Conservation (phyloP, 2,329 filamentous ascomycete genomes). For the Botrytis byssoidea region DNA sequence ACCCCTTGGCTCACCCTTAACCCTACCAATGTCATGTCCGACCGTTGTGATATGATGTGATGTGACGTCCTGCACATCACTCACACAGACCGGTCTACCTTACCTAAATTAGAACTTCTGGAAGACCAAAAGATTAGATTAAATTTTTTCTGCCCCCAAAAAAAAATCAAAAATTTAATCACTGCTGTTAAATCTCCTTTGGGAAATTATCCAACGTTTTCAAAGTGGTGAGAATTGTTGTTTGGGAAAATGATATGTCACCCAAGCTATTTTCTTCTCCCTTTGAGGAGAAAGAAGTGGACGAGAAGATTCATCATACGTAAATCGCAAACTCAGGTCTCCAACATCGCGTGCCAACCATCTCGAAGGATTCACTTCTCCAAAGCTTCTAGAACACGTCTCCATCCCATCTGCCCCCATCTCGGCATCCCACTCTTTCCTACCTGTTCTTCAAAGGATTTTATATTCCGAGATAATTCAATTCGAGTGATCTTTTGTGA, state of each 20-base stretch:
- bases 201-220: neutral
- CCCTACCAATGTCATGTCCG: slow-evolving; percentile 13
- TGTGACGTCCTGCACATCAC: slow-evolving; percentile 5
- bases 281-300: neutral
- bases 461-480: neutral
- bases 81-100: neutral
- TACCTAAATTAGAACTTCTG: neutral
- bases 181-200: neutral
- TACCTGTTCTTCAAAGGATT: neutral
- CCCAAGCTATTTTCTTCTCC: neutral
- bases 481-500: no score
- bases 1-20: neutral
- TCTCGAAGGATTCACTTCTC: neutral
- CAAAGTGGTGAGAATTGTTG: neutral
- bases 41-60: slow-evolving; percentile 1
- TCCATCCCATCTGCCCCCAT: neutral
- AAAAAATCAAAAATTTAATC: neutral
- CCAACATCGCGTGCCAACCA: neutral
- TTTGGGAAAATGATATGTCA: neutral
- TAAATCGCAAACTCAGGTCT: neutral
- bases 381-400: neutral
- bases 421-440: neutral
- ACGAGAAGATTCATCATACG: neutral
- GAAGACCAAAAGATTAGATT: neutral
- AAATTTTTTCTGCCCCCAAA: accelerated